Evolutionary conservation across 352 stramenopile genomes (phyloP).

Genomic region (Pythium dissotocum): DNA sequence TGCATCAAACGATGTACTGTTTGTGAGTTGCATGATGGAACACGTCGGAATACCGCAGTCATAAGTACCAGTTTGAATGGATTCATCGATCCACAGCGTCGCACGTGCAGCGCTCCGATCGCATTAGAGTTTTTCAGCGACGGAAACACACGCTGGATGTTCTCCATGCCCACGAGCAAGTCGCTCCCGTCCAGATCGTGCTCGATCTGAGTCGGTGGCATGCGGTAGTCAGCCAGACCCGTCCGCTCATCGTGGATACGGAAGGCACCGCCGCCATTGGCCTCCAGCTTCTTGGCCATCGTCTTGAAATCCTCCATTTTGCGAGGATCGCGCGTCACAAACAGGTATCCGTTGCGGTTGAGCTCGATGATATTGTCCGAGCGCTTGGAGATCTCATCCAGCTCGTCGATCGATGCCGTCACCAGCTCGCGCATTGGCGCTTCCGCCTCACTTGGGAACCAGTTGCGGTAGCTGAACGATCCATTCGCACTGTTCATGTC

Average conservation of each 20-base stretch:
- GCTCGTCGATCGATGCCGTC: conserved; percentile 72
- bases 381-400: conserved; percentile 61
- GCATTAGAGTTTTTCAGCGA: conserved; percentile 60
- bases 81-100: conserved; percentile 69
- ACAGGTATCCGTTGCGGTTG: conserved; percentile 82
- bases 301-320: conserved; percentile 57
- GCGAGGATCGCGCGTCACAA: conserved; percentile 52
- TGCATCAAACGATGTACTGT: not conserved
- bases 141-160: conserved; percentile 54
- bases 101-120: conserved; percentile 62
- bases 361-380: conserved; percentile 68
- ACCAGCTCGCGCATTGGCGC: conserved; percentile 68
- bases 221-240: conserved; percentile 47
- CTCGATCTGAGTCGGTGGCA: conserved; percentile 45
- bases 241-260: conserved; percentile 45
- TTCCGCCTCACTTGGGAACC: conserved; percentile 73
- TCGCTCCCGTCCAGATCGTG: conserved; percentile 68
- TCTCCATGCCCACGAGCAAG: conserved; percentile 65
- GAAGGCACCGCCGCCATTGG: conserved; percentile 53
- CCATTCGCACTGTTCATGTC: conserved; percentile 49
- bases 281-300: conserved; percentile 45
- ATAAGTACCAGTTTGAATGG: conserved; percentile 56
- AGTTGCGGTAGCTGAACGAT: conserved; percentile 85
- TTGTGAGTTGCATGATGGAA: not conserved
- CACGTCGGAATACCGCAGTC: not conserved